phyloP scores from a whole-genome alignment of 129 eudicot genomes.

The Ambrosia trifida region DNA sequence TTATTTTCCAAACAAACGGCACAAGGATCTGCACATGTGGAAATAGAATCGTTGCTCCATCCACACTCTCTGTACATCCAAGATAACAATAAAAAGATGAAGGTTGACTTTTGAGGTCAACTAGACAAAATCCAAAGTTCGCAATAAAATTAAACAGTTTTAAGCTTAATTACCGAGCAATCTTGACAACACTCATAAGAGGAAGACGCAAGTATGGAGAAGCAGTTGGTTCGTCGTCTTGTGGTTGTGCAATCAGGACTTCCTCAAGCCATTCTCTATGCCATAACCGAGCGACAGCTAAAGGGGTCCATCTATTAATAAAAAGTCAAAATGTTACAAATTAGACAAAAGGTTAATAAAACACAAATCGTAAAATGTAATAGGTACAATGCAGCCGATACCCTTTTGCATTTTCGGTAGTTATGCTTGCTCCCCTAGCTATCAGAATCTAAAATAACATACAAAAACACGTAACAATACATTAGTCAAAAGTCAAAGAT shows the following conservation, averaged over 20 bases:
- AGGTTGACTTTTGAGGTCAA: conserved; percentile 2
- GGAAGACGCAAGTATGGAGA: conserved; percentile 88
- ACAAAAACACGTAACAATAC: background rate
- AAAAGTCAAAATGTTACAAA: background rate
- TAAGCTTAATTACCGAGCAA: conserved; percentile 57
- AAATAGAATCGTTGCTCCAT: conserved; percentile 53
- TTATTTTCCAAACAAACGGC: conserved; percentile 86
- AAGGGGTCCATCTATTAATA: conserved; percentile 69
- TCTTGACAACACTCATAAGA: conserved; percentile 80
- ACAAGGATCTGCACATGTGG: conserved; percentile 73
- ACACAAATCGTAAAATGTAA: background rate
- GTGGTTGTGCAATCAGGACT: conserved; percentile 44
- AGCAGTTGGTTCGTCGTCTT: conserved; percentile 38
- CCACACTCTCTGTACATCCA: conserved; percentile 71
- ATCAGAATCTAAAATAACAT: conserved; percentile 50
- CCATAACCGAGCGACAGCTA: conserved; percentile 90
- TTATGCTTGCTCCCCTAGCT: conserved; percentile 65
- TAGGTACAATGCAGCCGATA: conserved; percentile 31
- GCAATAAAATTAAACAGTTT: background rate
- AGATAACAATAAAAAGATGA: background rate
- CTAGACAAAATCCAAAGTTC: conserved; percentile 1
- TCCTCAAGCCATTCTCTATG: conserved; percentile 75
- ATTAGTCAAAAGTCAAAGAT: conserved; percentile 11
- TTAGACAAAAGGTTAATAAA: background rate
- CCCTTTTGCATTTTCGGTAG: conserved; percentile 74